These are phyloP conservation scores for Nakazawaea ishiwadae DNA, from an alignment of 805 yeast species.

Conservation along the genomic window DNA sequence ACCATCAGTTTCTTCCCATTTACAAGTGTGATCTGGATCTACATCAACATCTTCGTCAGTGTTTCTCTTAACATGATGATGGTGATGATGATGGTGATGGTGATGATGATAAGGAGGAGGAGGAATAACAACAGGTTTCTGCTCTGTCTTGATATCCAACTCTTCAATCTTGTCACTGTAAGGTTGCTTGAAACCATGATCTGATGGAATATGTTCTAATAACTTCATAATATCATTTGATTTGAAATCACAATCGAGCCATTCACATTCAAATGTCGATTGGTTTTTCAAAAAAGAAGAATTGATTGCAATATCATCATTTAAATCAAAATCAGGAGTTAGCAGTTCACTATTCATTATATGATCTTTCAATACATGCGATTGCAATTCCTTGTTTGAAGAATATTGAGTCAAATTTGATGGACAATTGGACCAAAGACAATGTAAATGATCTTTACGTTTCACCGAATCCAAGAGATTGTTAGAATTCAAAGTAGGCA, in stretches of 20 bases:
- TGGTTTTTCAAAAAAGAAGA: not conserved
- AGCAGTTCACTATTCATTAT: not conserved
- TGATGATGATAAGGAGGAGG: conserved; percentile 5
- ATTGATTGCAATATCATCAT: not conserved
- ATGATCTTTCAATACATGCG: conserved; percentile 9
- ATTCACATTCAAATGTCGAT: conserved; percentile 51
- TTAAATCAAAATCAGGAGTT: not conserved
- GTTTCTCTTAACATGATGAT: not conserved
- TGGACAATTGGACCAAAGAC: conserved; percentile 10
- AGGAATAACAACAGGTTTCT: too few species aligned
- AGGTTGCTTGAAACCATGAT: conserved; percentile 31
- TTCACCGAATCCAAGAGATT: too few species aligned
- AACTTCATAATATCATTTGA: conserved; percentile 49
- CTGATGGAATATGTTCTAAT: conserved; percentile 52
- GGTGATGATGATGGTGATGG: conserved; percentile 7
- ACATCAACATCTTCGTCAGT: conserved; percentile 6
- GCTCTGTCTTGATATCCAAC: not conserved
- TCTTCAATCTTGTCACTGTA: conserved; percentile 20
- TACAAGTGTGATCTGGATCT: conserved; percentile 24
- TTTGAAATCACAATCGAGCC: conserved; percentile 66
- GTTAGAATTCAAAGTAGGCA: conserved; percentile 3
- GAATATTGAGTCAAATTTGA: not conserved
- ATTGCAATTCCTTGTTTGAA: conserved; percentile 6
- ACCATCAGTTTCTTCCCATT: conserved; percentile 32
- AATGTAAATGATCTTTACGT: conserved; percentile 10